Evolutionary conservation across 805 yeast genomes (phyloP).

Genomic region (Alloascoidea africana): DNA sequence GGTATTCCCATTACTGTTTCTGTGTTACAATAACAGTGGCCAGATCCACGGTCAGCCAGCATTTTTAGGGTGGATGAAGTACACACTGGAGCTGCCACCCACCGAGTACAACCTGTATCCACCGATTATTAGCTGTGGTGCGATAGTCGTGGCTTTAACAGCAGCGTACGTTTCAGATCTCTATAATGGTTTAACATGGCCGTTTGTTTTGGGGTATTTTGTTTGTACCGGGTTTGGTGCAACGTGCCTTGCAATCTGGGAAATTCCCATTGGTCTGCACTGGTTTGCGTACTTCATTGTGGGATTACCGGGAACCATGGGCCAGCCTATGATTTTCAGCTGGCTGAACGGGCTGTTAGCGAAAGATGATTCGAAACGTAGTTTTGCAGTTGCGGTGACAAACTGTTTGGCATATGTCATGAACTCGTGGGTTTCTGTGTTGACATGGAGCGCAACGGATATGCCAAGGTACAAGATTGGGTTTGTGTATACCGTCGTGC

Average conservation of each 20-base stretch:
- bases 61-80: slow-evolving; percentile 29
- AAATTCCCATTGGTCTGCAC: slow-evolving; percentile 30
- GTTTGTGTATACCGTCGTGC: slow-evolving; percentile 22
- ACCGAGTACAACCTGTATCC: slow-evolving; percentile 26
- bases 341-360: slow-evolving; percentile 37
- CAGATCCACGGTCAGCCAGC: slow-evolving; percentile 26
- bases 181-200: slow-evolving; percentile 21
- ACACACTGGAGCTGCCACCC: slow-evolving; percentile 18
- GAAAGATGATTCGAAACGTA: slow-evolving; percentile 23
- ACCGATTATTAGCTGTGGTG: slow-evolving; percentile 21
- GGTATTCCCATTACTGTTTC: slow-evolving; percentile 26
- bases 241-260: slow-evolving; percentile 29
- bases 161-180: slow-evolving; percentile 23
- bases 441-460: slow-evolving; percentile 24
- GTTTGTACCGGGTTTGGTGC: slow-evolving; percentile 23
- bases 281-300: slow-evolving; percentile 34
- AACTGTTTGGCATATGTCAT: slow-evolving; percentile 27
- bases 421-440: slow-evolving; percentile 25
- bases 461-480: slow-evolving; percentile 23
- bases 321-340: slow-evolving; percentile 39
- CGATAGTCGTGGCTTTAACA: slow-evolving; percentile 21
- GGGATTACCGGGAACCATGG: slow-evolving; percentile 33
- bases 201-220: slow-evolving; percentile 23
- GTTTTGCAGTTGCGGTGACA: slow-evolving; percentile 23
- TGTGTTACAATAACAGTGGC: slow-evolving; percentile 22